A percentile compares a stretch with the other conserved stretches of the same genome.
Evolutionary conservation across 2,329 filamentous ascomycete species (phyloP).

Genomic region (Hypoxylon sp.): DNA sequence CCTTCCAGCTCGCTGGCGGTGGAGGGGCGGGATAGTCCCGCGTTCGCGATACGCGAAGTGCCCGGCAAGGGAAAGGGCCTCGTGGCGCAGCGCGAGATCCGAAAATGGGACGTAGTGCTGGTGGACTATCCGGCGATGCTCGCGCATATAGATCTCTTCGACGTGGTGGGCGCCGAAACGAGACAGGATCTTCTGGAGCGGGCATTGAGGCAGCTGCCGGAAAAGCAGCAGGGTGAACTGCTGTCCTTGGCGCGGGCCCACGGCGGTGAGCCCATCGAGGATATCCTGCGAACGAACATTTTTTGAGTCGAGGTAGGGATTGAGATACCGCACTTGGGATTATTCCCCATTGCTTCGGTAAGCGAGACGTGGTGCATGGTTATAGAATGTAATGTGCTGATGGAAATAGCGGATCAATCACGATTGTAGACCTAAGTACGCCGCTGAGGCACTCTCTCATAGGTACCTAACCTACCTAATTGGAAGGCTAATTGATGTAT

Average conservation of each 20-base stretch:
- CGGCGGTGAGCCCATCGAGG: conserved; percentile 37
- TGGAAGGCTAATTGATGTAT: not conserved
- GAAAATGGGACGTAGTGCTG: conserved; percentile 35
- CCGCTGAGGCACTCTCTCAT: not conserved
- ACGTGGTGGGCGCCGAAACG: conserved; percentile 27
- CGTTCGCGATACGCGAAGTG: conserved; percentile 27
- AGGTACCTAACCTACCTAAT: not conserved
- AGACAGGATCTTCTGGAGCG: conserved; percentile 38
- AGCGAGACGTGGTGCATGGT: not conserved
- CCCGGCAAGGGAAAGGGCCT: conserved; percentile 38
- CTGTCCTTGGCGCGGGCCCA: conserved; percentile 30
- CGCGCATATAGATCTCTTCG: conserved; percentile 34
- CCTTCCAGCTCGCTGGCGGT: conserved; percentile 18
- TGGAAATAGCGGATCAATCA: conserved; percentile 39
- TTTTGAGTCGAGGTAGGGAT: conserved; percentile 40
- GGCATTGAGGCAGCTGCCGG: conserved; percentile 31
- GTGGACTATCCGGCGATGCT: conserved; percentile 38
- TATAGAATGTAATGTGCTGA: conserved; percentile 2
- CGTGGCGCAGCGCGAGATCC: conserved; percentile 29
- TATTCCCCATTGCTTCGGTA: conserved; percentile 36
- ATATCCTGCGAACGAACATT: conserved; percentile 40
- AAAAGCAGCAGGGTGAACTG: conserved; percentile 31
- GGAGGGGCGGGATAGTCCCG: not conserved
- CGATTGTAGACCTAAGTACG: conserved; percentile 40
- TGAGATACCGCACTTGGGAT: conserved; percentile 37